Evolutionary conservation across 2,329 filamentous ascomycete genomes (phyloP).

Genomic region (Sporothrix curviconia): DNA sequence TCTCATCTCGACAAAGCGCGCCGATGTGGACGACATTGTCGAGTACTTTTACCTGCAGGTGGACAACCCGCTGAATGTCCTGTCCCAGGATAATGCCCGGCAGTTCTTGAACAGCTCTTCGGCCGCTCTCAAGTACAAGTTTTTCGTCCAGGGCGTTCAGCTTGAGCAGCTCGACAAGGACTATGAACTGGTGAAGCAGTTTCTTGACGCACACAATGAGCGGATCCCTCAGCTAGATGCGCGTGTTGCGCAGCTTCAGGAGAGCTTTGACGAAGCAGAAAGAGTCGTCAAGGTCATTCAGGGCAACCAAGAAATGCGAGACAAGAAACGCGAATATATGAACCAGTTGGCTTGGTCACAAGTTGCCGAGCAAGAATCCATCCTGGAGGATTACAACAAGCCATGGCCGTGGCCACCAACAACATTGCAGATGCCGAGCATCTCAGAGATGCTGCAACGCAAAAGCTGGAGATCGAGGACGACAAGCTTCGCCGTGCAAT

Average conservation of each 20-base stretch:
- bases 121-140: constrained; percentile 83
- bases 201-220: constrained; percentile 62
- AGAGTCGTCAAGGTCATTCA: constrained; percentile 59
- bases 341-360: constrained; percentile 80
- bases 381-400: constrained; percentile 33
- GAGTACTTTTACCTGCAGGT: constrained; percentile 92
- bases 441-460: constrained; percentile 39
- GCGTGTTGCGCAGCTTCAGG: constrained; percentile 57
- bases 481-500: constrained; percentile 36
- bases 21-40: constrained; percentile 84
- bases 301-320: constrained; percentile 58
- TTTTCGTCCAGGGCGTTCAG: constrained; percentile 91
- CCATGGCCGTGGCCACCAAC: constrained; percentile 32
- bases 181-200: constrained; percentile 76
- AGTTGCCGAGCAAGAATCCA: constrained; percentile 67
- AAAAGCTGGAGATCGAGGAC: constrained; percentile 41
- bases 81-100: constrained; percentile 91
- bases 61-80: constrained; percentile 91
- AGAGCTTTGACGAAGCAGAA: constrained; percentile 53
- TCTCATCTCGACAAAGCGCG: constrained; percentile 73
- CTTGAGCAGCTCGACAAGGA: constrained; percentile 88
- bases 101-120: constrained; percentile 86
- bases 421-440: constrained; percentile 38
- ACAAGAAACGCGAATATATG: constrained; percentile 51
- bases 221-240: constrained; percentile 56